phyloP scores from a whole-genome alignment of 208 protist species.

The Wallacemonas rigidus region DNA sequence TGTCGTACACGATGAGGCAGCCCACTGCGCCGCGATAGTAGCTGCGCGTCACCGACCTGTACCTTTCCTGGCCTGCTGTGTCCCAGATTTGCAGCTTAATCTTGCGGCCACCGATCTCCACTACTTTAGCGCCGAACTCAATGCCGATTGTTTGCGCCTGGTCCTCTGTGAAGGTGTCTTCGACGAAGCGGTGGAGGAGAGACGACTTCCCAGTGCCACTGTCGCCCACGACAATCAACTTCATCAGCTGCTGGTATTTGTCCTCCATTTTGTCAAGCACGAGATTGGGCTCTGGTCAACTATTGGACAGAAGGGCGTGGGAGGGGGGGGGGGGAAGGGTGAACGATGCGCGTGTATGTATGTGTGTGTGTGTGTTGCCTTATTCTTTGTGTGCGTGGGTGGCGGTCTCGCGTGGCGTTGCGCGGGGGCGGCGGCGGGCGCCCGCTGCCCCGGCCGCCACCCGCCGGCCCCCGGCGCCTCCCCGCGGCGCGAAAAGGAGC shows the following conservation, averaged over 20 bases:
- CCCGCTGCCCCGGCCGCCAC: too few relatives aligned
- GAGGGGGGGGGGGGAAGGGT: not conserved
- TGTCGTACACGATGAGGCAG: constrained; percentile 99
- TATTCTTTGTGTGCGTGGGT: too few relatives aligned
- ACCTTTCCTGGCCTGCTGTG: constrained; percentile 98
- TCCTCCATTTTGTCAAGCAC: constrained; percentile 38
- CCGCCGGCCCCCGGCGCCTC: too few relatives aligned
- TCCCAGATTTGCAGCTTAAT: constrained; percentile 98
- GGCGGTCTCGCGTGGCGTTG: too few relatives aligned
- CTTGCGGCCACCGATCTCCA: constrained; percentile 88
- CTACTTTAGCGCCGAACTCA: constrained; percentile 97
- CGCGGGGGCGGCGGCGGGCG: too few relatives aligned
- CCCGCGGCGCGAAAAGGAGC: not conserved
- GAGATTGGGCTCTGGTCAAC: not conserved
- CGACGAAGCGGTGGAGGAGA: constrained; percentile 96
- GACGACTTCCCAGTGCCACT: constrained; percentile 95
- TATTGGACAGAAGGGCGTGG: not conserved
- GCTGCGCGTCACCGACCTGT: constrained; percentile 96
- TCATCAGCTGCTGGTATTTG: constrained; percentile 85
- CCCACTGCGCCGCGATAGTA: constrained; percentile 98
- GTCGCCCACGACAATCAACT: constrained; percentile 85
- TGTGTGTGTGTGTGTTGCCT: too few relatives aligned
- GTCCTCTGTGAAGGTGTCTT: constrained; percentile 95
- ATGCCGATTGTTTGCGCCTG: constrained; percentile 97
- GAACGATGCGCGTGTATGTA: not conserved